Conservation (phyloP, 768 basidiomycete genomes). For the Suillus variegatus region DNA sequence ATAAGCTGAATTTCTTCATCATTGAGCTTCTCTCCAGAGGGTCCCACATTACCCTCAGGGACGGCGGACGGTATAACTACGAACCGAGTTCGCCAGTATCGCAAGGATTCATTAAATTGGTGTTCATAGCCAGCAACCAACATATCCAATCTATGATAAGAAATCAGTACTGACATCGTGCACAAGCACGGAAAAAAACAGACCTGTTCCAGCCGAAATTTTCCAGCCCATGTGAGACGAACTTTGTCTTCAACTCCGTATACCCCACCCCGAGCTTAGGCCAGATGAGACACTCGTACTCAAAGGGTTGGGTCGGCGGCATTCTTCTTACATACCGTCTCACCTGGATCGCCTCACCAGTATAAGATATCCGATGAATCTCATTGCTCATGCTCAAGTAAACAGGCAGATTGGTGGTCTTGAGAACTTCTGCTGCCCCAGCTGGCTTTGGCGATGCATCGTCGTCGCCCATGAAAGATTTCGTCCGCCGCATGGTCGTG, state of each 20-base stretch:
- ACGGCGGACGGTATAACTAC: slow-evolving; percentile 84
- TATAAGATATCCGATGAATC: slow-evolving; percentile 90
- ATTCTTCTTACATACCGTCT: slow-evolving; percentile 80
- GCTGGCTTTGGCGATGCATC: slow-evolving; percentile 52
- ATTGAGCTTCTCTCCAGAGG: slow-evolving; percentile 72
- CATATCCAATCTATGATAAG: slow-evolving; percentile 71
- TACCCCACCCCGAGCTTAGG: slow-evolving; percentile 88
- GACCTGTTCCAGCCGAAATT: slow-evolving; percentile 88
- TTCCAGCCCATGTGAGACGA: slow-evolving; percentile 77
- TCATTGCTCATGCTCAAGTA: slow-evolving; percentile 95
- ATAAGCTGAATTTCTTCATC: slow-evolving; percentile 87
- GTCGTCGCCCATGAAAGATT: slow-evolving; percentile 60
- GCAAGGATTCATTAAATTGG: slow-evolving; percentile 76
- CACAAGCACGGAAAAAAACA: slow-evolving; percentile 16
- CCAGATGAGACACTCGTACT: slow-evolving; percentile 93
- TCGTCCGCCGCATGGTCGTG: slow-evolving; percentile 45
- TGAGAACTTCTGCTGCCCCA: slow-evolving; percentile 68
- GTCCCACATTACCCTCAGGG: slow-evolving; percentile 53
- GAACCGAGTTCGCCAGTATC: slow-evolving; percentile 94
- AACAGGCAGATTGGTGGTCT: slow-evolving; percentile 65
- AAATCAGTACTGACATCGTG: slow-evolving; percentile 2
- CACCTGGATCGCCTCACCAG: slow-evolving; percentile 88
- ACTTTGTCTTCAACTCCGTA: slow-evolving; percentile 73
- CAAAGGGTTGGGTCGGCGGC: slow-evolving; percentile 60
- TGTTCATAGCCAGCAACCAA: slow-evolving; percentile 81